Conservation (phyloP, 2,329 filamentous ascomycete genomes). For the Cladosporium halotolerans region DNA sequence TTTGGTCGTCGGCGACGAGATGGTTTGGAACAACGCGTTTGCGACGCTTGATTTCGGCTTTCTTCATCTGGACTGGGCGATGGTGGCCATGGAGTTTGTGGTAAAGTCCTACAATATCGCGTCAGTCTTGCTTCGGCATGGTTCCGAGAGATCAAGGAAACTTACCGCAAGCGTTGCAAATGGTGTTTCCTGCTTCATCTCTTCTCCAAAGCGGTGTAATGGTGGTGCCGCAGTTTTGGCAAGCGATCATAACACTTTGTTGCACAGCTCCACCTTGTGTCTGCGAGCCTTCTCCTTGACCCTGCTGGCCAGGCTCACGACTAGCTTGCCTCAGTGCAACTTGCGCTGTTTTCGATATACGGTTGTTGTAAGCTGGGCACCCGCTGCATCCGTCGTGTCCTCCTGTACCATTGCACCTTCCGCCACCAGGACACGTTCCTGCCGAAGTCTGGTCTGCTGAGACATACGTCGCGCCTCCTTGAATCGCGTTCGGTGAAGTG, state of each 20-base stretch:
- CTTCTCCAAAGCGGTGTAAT: conserved; percentile 94
- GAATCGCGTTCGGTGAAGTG: conserved; percentile 34
- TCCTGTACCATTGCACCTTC: conserved; percentile 91
- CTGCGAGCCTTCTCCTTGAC: conserved; percentile 8
- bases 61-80: conserved; percentile 97
- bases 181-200: conserved; percentile 90
- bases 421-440: conserved; percentile 92
- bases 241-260: conserved; percentile 70
- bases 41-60: conserved; percentile 88
- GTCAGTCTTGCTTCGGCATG: conserved; percentile 11
- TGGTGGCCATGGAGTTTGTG: conserved; percentile 94
- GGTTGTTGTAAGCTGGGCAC: conserved; percentile 95
- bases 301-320: conserved; percentile 2
- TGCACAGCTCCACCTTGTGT: conserved; percentile 6
- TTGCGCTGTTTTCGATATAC: conserved; percentile 79
- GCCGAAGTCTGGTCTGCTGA: conserved; percentile 66
- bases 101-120: conserved; percentile 63
- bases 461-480: conserved; percentile 60
- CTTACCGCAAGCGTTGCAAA: conserved; percentile 96
- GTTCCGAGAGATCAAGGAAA: conserved; percentile 21
- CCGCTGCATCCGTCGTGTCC: conserved; percentile 92
- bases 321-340: conserved; percentile 49
- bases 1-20: conserved; percentile 34
- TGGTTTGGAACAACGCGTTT: conserved; percentile 87
- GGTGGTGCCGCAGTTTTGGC: conserved; percentile 94